Evolutionary conservation across 163 green algal species (phyloP).

Genomic region (Scenedesmus sp.): DNA sequence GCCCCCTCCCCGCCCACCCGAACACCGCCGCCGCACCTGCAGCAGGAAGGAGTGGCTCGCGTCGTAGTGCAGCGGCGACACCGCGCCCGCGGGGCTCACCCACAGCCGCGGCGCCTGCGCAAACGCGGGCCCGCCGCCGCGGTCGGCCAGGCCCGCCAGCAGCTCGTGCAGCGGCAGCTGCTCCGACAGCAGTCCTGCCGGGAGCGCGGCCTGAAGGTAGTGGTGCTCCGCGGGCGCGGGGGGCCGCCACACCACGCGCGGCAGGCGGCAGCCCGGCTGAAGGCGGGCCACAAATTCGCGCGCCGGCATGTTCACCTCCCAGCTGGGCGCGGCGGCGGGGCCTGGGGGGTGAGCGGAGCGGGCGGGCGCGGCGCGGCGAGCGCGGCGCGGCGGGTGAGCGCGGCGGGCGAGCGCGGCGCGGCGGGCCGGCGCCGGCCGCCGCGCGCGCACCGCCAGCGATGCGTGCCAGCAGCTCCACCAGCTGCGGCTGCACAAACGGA

Average conservation of each 20-base stretch:
- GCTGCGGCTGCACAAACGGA: constrained; percentile 48
- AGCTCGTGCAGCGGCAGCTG: constrained; percentile 15
- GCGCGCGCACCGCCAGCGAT: constrained; percentile 13
- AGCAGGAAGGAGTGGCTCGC: constrained; percentile 52
- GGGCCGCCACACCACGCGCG: constrained; percentile 42
- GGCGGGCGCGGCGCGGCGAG: no score
- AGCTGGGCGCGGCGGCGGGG: constrained; percentile 39
- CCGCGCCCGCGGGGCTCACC: constrained; percentile 49
- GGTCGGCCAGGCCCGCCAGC: constrained; percentile 10
- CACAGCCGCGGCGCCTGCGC: constrained; percentile 55
- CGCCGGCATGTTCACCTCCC: constrained; percentile 41
- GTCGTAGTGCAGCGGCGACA: constrained; percentile 67
- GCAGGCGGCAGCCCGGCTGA: constrained; percentile 30
- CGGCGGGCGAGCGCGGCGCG: no score
- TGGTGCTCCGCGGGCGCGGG: constrained; percentile 40
- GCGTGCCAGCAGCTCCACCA: constrained; percentile 36
- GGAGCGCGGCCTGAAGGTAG: constrained; percentile 56
- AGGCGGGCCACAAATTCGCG: constrained; percentile 47
- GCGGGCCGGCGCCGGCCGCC: no score
- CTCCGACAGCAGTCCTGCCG: constrained; percentile 14
- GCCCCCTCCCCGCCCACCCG: no score
- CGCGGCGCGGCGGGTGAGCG: no score
- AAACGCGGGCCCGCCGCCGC: neutral
- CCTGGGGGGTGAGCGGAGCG: constrained; percentile 1
- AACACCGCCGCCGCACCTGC: constrained; percentile 10